Percentiles rank a stretch among this genome's conserved stretches.
Evolutionary conservation across 1,284 basidiomycete genomes (phyloP).

Genomic region (Ganoderma leucocontextum): DNA sequence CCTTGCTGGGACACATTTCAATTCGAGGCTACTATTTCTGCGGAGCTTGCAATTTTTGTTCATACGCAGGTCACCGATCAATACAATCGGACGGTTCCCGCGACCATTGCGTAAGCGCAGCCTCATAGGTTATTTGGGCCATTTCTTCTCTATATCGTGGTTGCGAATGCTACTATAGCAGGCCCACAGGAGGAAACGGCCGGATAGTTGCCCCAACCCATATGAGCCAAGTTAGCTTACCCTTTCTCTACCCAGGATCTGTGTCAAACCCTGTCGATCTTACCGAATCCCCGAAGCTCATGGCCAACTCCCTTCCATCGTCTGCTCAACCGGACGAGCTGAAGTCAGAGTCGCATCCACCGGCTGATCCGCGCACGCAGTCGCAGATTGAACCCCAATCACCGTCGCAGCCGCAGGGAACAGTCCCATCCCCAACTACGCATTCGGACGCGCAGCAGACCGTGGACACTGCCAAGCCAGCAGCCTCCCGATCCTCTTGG

Average conservation of each 20-base stretch:
- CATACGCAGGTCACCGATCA: no score
- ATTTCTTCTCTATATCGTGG: no score
- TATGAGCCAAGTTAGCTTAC: background rate
- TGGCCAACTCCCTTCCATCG: background rate
- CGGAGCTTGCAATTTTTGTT: no score
- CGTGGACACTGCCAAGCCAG: slow-evolving; percentile 18
- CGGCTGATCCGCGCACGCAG: background rate
- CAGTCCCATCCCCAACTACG: slow-evolving; percentile 19
- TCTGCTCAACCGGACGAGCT: background rate
- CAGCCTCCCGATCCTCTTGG: slow-evolving; percentile 26
- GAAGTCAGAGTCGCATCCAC: background rate
- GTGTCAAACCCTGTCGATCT: slow-evolving; percentile 23
- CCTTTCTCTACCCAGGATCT: slow-evolving; percentile 14
- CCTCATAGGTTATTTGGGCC: no score
- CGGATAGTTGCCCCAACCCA: no score
- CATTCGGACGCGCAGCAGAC: slow-evolving; percentile 20
- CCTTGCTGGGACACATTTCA: no score
- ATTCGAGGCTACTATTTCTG: no score
- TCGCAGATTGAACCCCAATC: background rate
- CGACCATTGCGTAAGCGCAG: no score
- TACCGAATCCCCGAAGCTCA: slow-evolving; percentile 21
- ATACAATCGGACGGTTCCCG: no score
- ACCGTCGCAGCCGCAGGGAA: background rate
- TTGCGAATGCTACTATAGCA: no score
- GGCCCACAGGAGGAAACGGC: no score